Evolutionary conservation across 2,329 filamentous ascomycete species (phyloP), one percentile per base, ranked within the genome.

Genomic region (Colletotrichum incanum): DNA sequence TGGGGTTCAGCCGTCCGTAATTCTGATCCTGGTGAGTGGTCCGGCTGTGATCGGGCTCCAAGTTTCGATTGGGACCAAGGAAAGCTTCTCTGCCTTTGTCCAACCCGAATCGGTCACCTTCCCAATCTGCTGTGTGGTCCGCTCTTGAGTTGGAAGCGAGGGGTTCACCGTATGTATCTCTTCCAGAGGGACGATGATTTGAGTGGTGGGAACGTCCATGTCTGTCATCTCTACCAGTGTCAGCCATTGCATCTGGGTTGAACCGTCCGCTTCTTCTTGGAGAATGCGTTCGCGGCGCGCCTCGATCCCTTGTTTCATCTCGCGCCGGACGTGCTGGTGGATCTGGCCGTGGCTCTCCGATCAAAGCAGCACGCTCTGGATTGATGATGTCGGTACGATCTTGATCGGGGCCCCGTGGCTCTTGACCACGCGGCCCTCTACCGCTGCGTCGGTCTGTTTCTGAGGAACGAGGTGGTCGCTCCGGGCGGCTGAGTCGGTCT

Each of bases 1-100:
- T 85, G 2, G 86, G 82, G 73, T 89, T 91, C 59, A 92, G 83
- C 2, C 90, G 88, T 37, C 90, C 90, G 75, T 92, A 92, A 67
- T 88, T 90, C 20, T 88, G 87, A 78, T 92, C 90, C 74, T 90
- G 87, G 72, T 88, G 86, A 66, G 82, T 84, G 26, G 86, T 75
- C 73, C 86, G 83, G 47, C 84, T 84, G 75, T 89, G 86, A 56
- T 90, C 88, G 3, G 82, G 75, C 39, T 91, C 89, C 2, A 80
- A 78, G 49, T 84, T 83, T 31, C 82, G 82, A 50, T 76, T 41
- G 6, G 70, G 60, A 11, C 70, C 81, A 74, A 79, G 83, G 77
- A 83, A 89, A 69, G 77, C 68, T 12, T 88, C 85, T 43, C 85
- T 82, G 23, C 80, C 73, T 74, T 86, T 86, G 7, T 86, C 84